Percentiles rank a stretch among this genome's conserved stretches.
Evolutionary conservation across 139 green algal genomes (phyloP).

Genomic region (Chloropicon primus): DNA sequence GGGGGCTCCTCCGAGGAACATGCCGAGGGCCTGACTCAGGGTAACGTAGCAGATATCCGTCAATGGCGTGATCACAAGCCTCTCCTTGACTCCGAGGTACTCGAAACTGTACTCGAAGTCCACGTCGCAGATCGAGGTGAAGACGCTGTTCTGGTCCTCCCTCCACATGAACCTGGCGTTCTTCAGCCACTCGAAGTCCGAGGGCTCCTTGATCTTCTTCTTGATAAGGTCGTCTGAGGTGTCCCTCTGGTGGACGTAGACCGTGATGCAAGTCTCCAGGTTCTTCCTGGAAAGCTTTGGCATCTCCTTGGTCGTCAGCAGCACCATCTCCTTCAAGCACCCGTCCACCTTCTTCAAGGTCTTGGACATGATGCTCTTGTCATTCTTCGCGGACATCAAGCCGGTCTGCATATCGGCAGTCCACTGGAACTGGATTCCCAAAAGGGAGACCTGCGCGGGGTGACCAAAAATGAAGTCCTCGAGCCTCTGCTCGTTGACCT

Average conservation of each 20-base stretch:
- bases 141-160: conserved; percentile 78
- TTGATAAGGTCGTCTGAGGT: conserved; percentile 74
- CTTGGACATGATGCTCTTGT: conserved; percentile 76
- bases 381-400: conserved; percentile 45
- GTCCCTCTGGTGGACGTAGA: conserved; percentile 96
- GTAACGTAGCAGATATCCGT: conserved; percentile 96
- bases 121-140: conserved; percentile 92
- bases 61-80: conserved; percentile 87
- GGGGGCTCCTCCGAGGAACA: conserved; percentile 88
- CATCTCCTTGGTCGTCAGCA: conserved; percentile 67
- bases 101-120: conserved; percentile 86
- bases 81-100: conserved; percentile 74
- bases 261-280: conserved; percentile 93
- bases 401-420: conserved; percentile 75
- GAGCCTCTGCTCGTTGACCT: conserved; percentile 69
- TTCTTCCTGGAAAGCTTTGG: conserved; percentile 70
- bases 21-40: conserved; percentile 80
- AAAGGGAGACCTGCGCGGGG: conserved; percentile 70
- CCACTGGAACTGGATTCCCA: conserved; percentile 93
- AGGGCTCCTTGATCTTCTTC: conserved; percentile 82
- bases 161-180: conserved; percentile 88
- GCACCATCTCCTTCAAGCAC: conserved; percentile 66
- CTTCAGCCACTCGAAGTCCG: conserved; percentile 95
- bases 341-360: conserved; percentile 74
- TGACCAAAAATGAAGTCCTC: conserved; percentile 79